Base-by-base conservation (phyloP, 2,329 filamentous ascomycete genomes). In the Xylariales sp. region DNA sequence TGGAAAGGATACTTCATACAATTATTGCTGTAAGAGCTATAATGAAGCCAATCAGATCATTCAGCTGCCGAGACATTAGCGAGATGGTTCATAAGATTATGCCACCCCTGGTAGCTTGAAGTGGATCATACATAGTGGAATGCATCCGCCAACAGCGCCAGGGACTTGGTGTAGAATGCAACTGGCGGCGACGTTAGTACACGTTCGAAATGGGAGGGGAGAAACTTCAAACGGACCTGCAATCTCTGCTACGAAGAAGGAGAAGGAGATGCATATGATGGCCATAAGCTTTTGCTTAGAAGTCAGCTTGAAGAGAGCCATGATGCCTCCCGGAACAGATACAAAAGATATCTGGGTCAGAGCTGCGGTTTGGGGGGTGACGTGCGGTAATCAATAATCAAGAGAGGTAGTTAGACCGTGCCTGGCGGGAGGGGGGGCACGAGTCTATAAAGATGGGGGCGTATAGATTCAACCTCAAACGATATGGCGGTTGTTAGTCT, bases 71-170 rank as follows among this genome's bases (percentile, higher is more conserved):
- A 48, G 30, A n/a, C 54, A 43, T 73, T 64, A 74, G 62, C 43
- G 18, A 6, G n/a, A 30, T n/a, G 28, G 14, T 50, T 30, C 41
- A 30, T 49, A 16, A 56, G 16, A 9, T n/a, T 18, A 62, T 54
- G 49, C 30, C 55, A 28, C 32, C 12, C 18, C 3, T 39, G 23
- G 30, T 23, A 53, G 34, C 49, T 32, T 53, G 9, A 23, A 36
- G 6, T 58, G 18, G 23, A 49, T 23, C 86, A 68, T 80, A 91
- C 90, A 75, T 93, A 93, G 76, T 94, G 92, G 73, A 94, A 93
- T 0, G 92, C 90, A 82, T 94, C 92, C 34, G 92, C 91, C 32
- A 94, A 82, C 2, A 94, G 82, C 0, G 91, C 91, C 10, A 94
- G 82, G 0, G 91, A 93, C 60, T 84, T 83, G 1, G 92, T 93